Conservation (phyloP, 108 stramenopile genomes). For the Tribonema minus region DNA sequence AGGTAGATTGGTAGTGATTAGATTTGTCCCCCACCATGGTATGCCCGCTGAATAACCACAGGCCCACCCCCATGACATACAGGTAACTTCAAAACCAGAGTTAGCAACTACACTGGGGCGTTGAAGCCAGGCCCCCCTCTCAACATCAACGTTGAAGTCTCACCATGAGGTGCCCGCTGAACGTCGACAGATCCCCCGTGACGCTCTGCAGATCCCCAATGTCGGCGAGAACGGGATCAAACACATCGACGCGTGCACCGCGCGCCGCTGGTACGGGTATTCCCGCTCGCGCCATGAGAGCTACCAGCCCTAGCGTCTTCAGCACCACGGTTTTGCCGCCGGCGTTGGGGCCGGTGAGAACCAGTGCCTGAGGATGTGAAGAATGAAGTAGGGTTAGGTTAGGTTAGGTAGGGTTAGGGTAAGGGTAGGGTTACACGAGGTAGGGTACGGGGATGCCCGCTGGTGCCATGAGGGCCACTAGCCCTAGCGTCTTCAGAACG, state of each 20-base stretch:
- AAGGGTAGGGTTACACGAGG: too few relatives aligned
- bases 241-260: conserved; percentile 57
- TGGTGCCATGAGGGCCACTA: conserved; percentile 70
- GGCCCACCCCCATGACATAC: too few relatives aligned
- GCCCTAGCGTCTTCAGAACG: conserved; percentile 74
- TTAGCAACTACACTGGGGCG: too few relatives aligned
- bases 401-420: background rate
- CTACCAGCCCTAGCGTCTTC: conserved; percentile 79
- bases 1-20: too few relatives aligned
- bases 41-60: too few relatives aligned
- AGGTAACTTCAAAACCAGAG: too few relatives aligned
- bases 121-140: too few relatives aligned
- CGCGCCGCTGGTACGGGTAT: conserved; percentile 72
- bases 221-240: conserved; percentile 76
- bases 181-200: conserved; percentile 84
- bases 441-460: conserved; percentile 80
- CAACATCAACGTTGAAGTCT: too few relatives aligned
- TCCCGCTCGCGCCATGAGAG: conserved; percentile 76
- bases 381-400: background rate
- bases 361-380: conserved; percentile 57
- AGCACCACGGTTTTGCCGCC: conserved; percentile 89
- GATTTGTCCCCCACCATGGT: too few relatives aligned
- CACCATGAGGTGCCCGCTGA: conserved; percentile 84
- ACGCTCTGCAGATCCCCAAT: conserved; percentile 90
- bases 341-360: conserved; percentile 83